phyloP scores from a whole-genome alignment of 225 moss, liverwort and hornwort species.

The Anthoceros angustus region DNA sequence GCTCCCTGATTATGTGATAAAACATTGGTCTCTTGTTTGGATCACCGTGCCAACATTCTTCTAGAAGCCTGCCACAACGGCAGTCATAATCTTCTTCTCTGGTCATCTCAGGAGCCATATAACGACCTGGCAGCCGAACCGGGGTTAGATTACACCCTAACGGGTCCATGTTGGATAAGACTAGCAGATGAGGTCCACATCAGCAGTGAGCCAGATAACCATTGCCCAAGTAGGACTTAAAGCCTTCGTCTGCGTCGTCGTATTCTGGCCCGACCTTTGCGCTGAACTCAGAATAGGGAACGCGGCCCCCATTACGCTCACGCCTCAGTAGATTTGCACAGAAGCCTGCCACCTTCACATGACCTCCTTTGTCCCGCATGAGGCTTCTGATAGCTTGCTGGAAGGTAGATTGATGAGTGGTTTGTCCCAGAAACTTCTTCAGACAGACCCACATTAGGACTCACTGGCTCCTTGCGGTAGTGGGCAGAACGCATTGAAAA shows the following conservation, averaged over 20 bases:
- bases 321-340: background rate
- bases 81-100: slow-evolving; percentile 1
- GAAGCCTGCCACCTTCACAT: background rate
- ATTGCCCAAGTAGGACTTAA: background rate
- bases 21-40: background rate
- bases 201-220: too few relatives aligned
- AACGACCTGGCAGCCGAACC: background rate
- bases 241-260: background rate
- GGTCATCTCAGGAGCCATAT: background rate
- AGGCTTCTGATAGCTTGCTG: slow-evolving; percentile 5
- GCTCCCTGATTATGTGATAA: background rate
- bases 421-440: background rate
- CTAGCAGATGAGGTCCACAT: too few relatives aligned
- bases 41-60: background rate
- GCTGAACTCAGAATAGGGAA: background rate
- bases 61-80: background rate
- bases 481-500: background rate
- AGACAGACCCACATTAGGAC: background rate
- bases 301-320: background rate
- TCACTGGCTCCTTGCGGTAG: background rate
- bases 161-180: too few relatives aligned
- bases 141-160: too few relatives aligned
- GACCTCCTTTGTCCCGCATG: background rate
- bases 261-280: background rate
- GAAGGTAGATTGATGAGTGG: background rate